Conservation (phyloP, 306 rosid species). For the Mimosa bimucronata region DNA sequence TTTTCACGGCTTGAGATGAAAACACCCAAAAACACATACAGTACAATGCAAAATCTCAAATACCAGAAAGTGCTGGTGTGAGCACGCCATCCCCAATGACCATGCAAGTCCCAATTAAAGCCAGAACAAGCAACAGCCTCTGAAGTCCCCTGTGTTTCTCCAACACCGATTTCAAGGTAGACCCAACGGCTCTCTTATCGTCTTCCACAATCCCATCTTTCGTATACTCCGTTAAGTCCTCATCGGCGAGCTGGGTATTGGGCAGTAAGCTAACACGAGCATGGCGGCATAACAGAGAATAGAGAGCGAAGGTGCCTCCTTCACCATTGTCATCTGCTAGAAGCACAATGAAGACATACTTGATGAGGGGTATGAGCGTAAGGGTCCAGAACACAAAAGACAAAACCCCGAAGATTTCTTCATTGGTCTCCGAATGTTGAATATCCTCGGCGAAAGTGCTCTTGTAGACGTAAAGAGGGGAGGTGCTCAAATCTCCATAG, state of each 20-base stretch:
- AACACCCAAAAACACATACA: neutral
- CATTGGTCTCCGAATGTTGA: conserved; percentile 89
- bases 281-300: conserved; percentile 88
- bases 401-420: conserved; percentile 90
- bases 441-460: conserved; percentile 95
- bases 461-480: conserved; percentile 91
- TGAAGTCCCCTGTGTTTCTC: conserved; percentile 83
- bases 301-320: conserved; percentile 97
- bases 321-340: conserved; percentile 97
- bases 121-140: conserved; percentile 79
- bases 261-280: conserved; percentile 88
- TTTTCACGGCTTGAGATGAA: conserved; percentile 31
- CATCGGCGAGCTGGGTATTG: conserved; percentile 89
- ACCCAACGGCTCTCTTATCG: conserved; percentile 55
- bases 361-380: conserved; percentile 77
- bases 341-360: conserved; percentile 94
- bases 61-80: conserved; percentile 97
- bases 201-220: conserved; percentile 58
- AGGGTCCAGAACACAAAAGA: conserved; percentile 97
- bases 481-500: conserved; percentile 94
- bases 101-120: conserved; percentile 97
- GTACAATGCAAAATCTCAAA: conserved; percentile 35
- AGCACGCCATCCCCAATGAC: conserved; percentile 99
- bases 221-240: conserved; percentile 81
- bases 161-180: conserved; percentile 65